Percentiles rank a stretch among this genome's conserved stretches.
phyloP scores from a whole-genome alignment of 78 protist genomes.

The Protostelium mycophagum region DNA sequence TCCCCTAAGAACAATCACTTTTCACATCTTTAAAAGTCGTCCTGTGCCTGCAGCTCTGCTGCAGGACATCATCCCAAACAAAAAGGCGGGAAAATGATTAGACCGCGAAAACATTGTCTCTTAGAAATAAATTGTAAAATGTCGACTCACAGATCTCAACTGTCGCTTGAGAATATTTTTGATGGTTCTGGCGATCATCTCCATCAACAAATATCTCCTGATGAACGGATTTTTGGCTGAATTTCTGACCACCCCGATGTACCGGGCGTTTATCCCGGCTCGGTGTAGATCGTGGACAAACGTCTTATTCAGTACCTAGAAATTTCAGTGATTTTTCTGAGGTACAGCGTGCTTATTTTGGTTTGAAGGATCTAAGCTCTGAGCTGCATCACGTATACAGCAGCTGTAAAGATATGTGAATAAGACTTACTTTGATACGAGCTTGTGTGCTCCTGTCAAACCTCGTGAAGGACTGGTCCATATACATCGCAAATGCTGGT shows the following conservation, averaged over 20 bases:
- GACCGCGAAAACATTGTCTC: too few relatives aligned
- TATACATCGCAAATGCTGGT: neutral
- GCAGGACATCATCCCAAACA: too few relatives aligned
- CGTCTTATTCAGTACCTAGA: neutral
- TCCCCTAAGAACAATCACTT: neutral
- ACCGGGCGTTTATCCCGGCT: slow-evolving; percentile 49
- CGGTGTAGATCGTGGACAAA: neutral
- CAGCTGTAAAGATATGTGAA: too few relatives aligned
- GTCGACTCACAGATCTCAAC: slow-evolving; percentile 14
- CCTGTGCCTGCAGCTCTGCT: too few relatives aligned
- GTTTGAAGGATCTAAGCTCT: too few relatives aligned
- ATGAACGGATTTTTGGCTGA: slow-evolving; percentile 15
- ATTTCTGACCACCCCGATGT: slow-evolving; percentile 37
- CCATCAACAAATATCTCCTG: slow-evolving; percentile 50
- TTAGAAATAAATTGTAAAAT: too few relatives aligned
- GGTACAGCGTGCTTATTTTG: too few relatives aligned
- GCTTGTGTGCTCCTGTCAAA: neutral
- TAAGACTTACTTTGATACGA: neutral
- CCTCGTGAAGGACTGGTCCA: neutral
- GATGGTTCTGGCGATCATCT: slow-evolving; percentile 60
- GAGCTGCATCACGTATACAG: too few relatives aligned
- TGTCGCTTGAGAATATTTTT: slow-evolving; percentile 54
- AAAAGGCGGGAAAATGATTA: neutral
- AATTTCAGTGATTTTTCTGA: slow-evolving; percentile 21
- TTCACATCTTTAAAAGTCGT: too few relatives aligned